Evolutionary conservation across 768 basidiomycete species (phyloP).

Genomic region (Cystoderma amianthinum): DNA sequence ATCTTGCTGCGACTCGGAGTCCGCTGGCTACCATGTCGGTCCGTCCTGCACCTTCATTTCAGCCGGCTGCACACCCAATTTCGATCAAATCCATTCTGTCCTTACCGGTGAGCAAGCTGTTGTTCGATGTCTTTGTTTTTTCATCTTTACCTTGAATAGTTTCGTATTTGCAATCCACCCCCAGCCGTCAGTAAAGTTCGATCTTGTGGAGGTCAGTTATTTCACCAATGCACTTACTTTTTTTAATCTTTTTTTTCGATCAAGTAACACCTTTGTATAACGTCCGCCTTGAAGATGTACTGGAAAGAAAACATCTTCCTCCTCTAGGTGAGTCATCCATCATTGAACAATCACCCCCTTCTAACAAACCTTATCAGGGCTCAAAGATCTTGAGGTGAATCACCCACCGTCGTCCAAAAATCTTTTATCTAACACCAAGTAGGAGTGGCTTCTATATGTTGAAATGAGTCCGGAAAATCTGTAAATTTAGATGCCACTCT

Average conservation of each 20-base stretch:
- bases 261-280: slow-evolving; percentile 58
- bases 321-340: slow-evolving; percentile 47
- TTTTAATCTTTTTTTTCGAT: slow-evolving; percentile 5
- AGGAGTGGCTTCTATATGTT: slow-evolving; percentile 79
- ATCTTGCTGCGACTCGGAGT: background rate
- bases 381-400: slow-evolving; percentile 62
- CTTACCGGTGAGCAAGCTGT: slow-evolving; percentile 24
- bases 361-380: slow-evolving; percentile 26
- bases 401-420: background rate
- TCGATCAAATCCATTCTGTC: slow-evolving; percentile 24
- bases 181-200: slow-evolving; percentile 63
- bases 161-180: slow-evolving; percentile 62
- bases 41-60: background rate
- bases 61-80: slow-evolving; percentile 18
- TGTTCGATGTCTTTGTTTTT: background rate
- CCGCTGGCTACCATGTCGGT: background rate
- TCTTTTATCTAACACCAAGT: slow-evolving; percentile 8
- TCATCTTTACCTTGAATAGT: slow-evolving; percentile 16
- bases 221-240: background rate
- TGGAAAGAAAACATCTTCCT: slow-evolving; percentile 71
- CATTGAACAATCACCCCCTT: background rate
- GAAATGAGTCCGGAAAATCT: slow-evolving; percentile 73
- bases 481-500: slow-evolving; percentile 27
- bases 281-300: slow-evolving; percentile 67
- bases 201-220: slow-evolving; percentile 45